Conservation (phyloP, 768 basidiomycete genomes). For the Lentinula edodes region DNA sequence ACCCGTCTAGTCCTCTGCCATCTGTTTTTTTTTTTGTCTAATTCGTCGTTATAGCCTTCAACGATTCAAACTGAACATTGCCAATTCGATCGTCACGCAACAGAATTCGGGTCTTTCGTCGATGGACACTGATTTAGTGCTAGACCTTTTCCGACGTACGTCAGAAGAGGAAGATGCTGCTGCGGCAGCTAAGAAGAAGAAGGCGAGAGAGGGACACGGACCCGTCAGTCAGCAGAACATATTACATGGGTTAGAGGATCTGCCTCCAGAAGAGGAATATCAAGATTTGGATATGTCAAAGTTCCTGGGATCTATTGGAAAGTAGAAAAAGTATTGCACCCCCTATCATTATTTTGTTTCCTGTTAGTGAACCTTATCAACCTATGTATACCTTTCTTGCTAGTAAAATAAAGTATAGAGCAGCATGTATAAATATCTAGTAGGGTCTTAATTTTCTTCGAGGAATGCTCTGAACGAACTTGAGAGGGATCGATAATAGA, state of each 20-base stretch:
- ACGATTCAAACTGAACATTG: slow-evolving; percentile 98
- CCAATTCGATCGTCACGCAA: slow-evolving; percentile 93
- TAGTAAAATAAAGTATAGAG: no score
- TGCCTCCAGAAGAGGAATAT: slow-evolving; percentile 92
- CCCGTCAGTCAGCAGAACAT: slow-evolving; percentile 76
- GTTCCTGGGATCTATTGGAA: slow-evolving; percentile 83
- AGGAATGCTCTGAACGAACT: no score
- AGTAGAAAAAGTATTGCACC: slow-evolving; percentile 23
- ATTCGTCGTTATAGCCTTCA: slow-evolving; percentile 58
- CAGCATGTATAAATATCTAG: no score
- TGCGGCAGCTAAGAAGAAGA: slow-evolving; percentile 43
- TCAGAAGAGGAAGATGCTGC: slow-evolving; percentile 69
- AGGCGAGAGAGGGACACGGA: slow-evolving; percentile 47
- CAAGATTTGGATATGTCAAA: slow-evolving; percentile 77
- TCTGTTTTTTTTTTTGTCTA: background rate
- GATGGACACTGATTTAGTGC: slow-evolving; percentile 96
- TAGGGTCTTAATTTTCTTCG: no score
- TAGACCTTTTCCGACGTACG: slow-evolving; percentile 87
- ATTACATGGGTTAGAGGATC: slow-evolving; percentile 84
- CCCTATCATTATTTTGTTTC: slow-evolving; percentile 4
- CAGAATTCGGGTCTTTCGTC: slow-evolving; percentile 91
- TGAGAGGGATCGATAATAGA: no score
- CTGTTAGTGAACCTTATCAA: background rate
- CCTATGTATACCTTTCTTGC: no score
- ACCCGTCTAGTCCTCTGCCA: background rate